Evolutionary conservation across 2,329 filamentous ascomycete species (phyloP).

Genomic region (Phyllachora maydis): DNA sequence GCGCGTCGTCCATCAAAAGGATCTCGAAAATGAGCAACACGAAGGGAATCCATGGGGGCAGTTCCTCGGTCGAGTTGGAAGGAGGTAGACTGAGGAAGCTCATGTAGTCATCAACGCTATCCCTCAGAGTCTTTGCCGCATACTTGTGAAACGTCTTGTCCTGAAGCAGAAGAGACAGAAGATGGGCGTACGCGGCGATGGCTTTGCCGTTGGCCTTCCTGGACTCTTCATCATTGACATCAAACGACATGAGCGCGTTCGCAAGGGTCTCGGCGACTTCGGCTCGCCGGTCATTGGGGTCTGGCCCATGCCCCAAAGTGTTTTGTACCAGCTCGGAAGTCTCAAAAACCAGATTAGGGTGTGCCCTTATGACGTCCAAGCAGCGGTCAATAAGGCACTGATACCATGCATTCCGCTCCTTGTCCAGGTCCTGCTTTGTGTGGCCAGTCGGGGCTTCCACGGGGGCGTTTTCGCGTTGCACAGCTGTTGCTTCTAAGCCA

Average conservation of each 20-base stretch:
- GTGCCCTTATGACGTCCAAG: slow-evolving; percentile 72
- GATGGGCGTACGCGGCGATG: slow-evolving; percentile 77
- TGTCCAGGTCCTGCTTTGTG: slow-evolving; percentile 66
- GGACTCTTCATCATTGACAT: slow-evolving; percentile 31
- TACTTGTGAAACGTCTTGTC: slow-evolving; percentile 60
- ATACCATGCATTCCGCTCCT: slow-evolving; percentile 50
- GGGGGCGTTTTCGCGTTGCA: too few relatives aligned
- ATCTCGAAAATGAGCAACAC: slow-evolving; percentile 80
- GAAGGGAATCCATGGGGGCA: slow-evolving; percentile 85
- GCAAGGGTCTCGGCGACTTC: slow-evolving; percentile 71
- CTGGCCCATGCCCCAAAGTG: slow-evolving; percentile 40
- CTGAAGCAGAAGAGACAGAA: slow-evolving; percentile 74
- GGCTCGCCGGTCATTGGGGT: slow-evolving; percentile 33
- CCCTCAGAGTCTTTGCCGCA: slow-evolving; percentile 53
- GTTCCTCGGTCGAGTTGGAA: slow-evolving; percentile 48
- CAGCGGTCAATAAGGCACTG: slow-evolving; percentile 72
- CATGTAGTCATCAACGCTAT: slow-evolving; percentile 57
- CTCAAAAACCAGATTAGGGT: slow-evolving; percentile 78
- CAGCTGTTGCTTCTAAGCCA: too few relatives aligned
- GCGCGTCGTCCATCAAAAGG: slow-evolving; percentile 72
- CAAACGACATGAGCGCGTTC: slow-evolving; percentile 58
- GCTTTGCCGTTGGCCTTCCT: slow-evolving; percentile 40
- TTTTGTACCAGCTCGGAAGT: slow-evolving; percentile 69
- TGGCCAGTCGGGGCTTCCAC: too few relatives aligned
- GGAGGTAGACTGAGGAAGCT: slow-evolving; percentile 55